Base-by-base conservation (phyloP, 2,329 filamentous ascomycete genomes). In the Elsinoe ampelina region DNA sequence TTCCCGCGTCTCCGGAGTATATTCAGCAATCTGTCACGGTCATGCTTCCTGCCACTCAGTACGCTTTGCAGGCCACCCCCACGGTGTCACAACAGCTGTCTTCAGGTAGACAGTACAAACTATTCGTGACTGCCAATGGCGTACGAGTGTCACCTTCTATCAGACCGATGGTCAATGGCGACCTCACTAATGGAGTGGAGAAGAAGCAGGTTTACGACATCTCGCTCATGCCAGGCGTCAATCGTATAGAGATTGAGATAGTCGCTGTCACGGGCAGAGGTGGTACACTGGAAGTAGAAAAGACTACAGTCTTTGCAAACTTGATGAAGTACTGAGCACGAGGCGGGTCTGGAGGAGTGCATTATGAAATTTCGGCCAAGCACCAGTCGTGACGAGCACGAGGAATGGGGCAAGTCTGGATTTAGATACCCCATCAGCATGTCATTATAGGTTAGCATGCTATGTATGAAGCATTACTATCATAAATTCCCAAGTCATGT, bases 211-310 rank as follows among this genome's bases (percentile, higher is more conserved):
- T 86, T 0, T 95, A 89, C 63, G 90, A 95, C 63, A 79, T 84
- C 6, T 80, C 80, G 54, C 73, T 95, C 26, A 78, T 81, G 22
- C 79, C 80, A 1, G 89, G 89, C 5, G 78, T 89, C 52, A 95
- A 93, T 63, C 80, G 84, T 45, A 80, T 95, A 52, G 86, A 90
- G 63, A 78, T 95, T 6, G 86, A 92, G 64, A 76, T 92, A 58
- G 81, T 90, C 61, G 87, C 86, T 1, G 84, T 84, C 5, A 77
- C 88, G 42, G 63, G 65, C 22, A 59, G 58, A 5, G 66, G 61
- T 65, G 57, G 70, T 82, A 42, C 51, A 8, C 41, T 85, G 35
- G 89, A 93, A 67, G 75, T 91, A 60, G 90, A 96, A 73, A 86
- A 85, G 63, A 78, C 90, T 58, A 89, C 83, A 1, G 76, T 93